Base-by-base conservation (phyloP, 169 alveolate genomes). In the Cryptosporidium sp. region DNA sequence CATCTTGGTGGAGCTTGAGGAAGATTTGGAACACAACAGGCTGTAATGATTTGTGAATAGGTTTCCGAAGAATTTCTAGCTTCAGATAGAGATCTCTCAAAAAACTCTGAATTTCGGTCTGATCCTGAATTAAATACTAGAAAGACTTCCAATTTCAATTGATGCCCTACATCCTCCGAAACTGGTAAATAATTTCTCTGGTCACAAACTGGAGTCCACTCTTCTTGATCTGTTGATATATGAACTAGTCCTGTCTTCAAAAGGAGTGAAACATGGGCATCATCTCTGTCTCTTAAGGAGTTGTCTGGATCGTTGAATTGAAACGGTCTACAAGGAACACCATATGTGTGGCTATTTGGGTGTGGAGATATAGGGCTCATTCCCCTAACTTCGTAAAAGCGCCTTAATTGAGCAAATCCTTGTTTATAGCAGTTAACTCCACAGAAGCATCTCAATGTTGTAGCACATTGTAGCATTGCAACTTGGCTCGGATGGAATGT, bases 241-340 rank as follows among this genome's bases (percentile, higher is more conserved):
- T 80, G 75, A 16, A 93, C 75, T 39, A 93, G 75, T 8, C 96
- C 96, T 8, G 96, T 85, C 62, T 86, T 92, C 29, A 85, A 68
- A 23, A 93, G 70, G 0, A 93, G 92, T 14, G 93, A 89, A 39
- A 91, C 87, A 70, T 93, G 96, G 14, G 89, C 62, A 61, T 85
- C 93, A 75, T 93, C 96, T 52, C 91, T 75, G 68, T 93, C 94
- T 43, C 93, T 87, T 41, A 91, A 62, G 0, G 89, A 80, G 35
- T 84, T 86, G 41, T 93, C 95, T 29, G 92, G 91, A 58, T 92
- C 94, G 16, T 85, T 91, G 91, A 93, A 92, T 91, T 91, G 92
- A 80, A 92, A 92, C 0, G 96, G 93, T 8, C 92, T 91, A 69
- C 95, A 92, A 2, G 96, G 95, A 9, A 92, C 96, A 0, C 96